Percentiles rank a stretch among this genome's conserved stretches.
phyloP scores from a whole-genome alignment of 2,329 filamentous ascomycete species.

The Talaromyces piceae region DNA sequence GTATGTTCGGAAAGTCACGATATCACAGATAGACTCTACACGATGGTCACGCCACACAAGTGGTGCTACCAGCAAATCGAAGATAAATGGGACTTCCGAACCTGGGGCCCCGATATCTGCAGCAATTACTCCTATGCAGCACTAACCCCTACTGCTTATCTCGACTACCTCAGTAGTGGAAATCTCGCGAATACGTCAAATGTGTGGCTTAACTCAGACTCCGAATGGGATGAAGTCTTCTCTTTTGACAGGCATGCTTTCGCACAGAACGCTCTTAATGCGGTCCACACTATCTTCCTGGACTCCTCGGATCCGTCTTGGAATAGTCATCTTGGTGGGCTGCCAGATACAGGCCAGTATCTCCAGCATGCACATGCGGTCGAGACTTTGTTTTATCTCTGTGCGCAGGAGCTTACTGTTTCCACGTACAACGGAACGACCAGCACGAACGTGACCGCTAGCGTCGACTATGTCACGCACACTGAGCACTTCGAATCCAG shows the following conservation, averaged over 20 bases:
- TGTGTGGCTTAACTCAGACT: neutral
- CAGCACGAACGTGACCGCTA: neutral
- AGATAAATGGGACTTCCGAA: neutral
- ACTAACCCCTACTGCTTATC: neutral
- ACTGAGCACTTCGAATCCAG: neutral
- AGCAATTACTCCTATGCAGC: neutral
- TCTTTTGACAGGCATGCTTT: neutral
- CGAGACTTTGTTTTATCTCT: slow-evolving; percentile 1
- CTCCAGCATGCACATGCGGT: neutral
- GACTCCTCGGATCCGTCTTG: neutral
- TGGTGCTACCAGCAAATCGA: neutral
- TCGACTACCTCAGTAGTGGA: neutral
- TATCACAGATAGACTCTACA: slow-evolving; percentile 5
- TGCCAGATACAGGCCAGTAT: neutral
- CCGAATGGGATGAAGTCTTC: neutral
- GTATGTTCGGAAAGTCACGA: slow-evolving; percentile 7
- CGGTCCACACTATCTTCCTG: neutral
- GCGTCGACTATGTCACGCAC: neutral
- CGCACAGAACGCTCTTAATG: neutral
- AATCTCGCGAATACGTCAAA: neutral
- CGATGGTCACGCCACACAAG: neutral
- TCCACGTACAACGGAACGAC: neutral
- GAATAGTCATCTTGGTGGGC: neutral
- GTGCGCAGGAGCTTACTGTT: neutral
- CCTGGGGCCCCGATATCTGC: neutral